A percentile compares a stretch with the other conserved stretches of the same genome.
Evolutionary conservation across 345 rosid genomes (phyloP).

Genomic region (Trapa incisa): DNA sequence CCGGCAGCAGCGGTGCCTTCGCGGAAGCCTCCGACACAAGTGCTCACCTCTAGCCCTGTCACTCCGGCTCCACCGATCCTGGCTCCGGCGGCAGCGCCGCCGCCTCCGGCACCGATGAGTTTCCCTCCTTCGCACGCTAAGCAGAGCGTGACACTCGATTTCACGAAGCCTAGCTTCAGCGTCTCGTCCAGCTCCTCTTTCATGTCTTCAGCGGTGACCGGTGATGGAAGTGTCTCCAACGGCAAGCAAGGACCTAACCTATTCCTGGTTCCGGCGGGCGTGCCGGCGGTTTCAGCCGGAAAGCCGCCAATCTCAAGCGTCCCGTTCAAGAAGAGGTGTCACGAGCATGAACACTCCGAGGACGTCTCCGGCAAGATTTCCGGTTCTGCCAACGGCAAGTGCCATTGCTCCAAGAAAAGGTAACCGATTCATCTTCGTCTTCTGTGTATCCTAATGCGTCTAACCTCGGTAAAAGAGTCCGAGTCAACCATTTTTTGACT

Average conservation of each 20-base stretch:
- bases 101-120: conserved; percentile 17
- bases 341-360: conserved; percentile 52
- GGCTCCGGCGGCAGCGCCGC: conserved; percentile 1
- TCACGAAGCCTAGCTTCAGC: conserved; percentile 61
- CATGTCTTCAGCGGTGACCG: conserved; percentile 78
- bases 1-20: conserved; percentile 18
- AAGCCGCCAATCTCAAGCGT: conserved; percentile 61
- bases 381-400: conserved; percentile 51
- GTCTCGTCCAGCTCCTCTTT: conserved; percentile 77
- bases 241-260: conserved; percentile 65
- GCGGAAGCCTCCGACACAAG: conserved; percentile 1
- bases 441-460: neutral
- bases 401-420: conserved; percentile 89
- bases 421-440: conserved; percentile 12
- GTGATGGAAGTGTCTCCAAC: conserved; percentile 88
- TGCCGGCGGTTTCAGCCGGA: conserved; percentile 44
- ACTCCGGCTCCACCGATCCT: neutral
- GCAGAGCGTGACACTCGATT: conserved; percentile 69
- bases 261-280: conserved; percentile 31
- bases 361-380: conserved; percentile 45
- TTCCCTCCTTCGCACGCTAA: conserved; percentile 34
- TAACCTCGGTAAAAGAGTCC: neutral
- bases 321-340: conserved; percentile 55
- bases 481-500: neutral
- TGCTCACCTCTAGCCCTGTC: neutral